Evolutionary conservation across 2,329 filamentous ascomycete species (phyloP), one percentile per base, ranked within the genome.

Genomic region (Biscogniauxia mediterranea): DNA sequence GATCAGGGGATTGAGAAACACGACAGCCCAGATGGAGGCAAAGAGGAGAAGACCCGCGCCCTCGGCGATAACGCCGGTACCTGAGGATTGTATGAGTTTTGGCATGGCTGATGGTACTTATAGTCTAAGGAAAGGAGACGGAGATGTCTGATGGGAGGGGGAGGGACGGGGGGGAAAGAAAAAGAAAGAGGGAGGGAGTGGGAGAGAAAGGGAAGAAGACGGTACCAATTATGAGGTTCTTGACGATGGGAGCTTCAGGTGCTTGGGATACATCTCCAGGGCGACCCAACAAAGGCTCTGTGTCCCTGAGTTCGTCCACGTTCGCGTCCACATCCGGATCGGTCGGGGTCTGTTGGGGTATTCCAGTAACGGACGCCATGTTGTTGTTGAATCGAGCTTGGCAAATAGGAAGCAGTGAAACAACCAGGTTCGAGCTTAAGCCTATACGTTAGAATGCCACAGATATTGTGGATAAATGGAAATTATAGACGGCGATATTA

Each of bases 21-120:
- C 85, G 59, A 85, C 85, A 53, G 86, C 85, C 92, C 92, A 97
- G 66, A 96, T 82, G 60, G 94, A 85, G 42, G 86, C 85, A 55
- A 87, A 80, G 64, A 97, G 85, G 65, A 97, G 85, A 77, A 92
- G 79, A 59, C 89, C 85, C 59, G 92, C 94, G 52, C 85, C 83
- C 77, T 97, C 93, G 50, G 92, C 91, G 62, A 97, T 77, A 62
- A 89, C 83, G 60, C 87, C 94, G 17, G 93, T 96, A 65, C 92
- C 93, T 95, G 70, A 55, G 38, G 68, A 68, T 55, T 69, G 68
- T 67, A 72, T 74, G 63, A 75, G 73, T 66, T 69, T 71, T 60
- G 68, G 59, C 72, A 74, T 74, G 20, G 54, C 20, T 58, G 51
- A 52, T 15, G 59, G 49, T 23, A 23, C 50, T 52, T 59, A 15